Base-by-base conservation (phyloP, 306 rosid genomes). In the Abrus precatorius region DNA sequence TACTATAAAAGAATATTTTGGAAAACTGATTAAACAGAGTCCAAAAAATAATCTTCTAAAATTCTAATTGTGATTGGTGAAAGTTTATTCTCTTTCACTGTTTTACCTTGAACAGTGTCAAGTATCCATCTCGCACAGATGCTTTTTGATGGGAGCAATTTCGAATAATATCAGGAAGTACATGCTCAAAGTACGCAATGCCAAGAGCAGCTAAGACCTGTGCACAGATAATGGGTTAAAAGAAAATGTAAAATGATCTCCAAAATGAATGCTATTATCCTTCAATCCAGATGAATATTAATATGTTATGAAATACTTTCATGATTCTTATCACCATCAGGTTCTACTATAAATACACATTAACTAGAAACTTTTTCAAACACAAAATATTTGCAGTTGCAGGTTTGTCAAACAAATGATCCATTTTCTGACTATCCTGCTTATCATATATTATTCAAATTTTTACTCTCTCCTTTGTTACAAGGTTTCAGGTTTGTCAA, bases 131-230 rank as follows among this genome's bases (percentile, higher is more conserved):
- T 54, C 99, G 97, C 33, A 95, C 98, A 77, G 98, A 87, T 38
- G 98, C 97, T 87, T 81, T 95, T 80, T 83, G 97, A 88, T 95
- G 95, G 80, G 99, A 93, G 84, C 99, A 95, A 80, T 90, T 90
- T 75, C 90, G 92, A 85, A 93, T 88, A 85, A 93, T 74, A 83
- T 95, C 99, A n/a, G 99, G 97, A 81, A 95, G 97, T 86, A 90
- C 90, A 78, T 82, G 92, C 89, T 93, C 96, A 85, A 95, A 95
- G 89, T 73, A 95, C 75, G 33, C 89, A 43, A 90, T 87, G 65
- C 98, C 99, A 71, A 95, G 98, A 20, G 99, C 99, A 90, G 97
- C 89, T 85, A 93, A 85, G 68, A 95, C 98, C 99, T 93, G 84
- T 54, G 45, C 34, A 72, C 56, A 74, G 71, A 69, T 12, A 83